Evolutionary conservation across 305 asterid genomes (phyloP).

Genomic region (Salvia sclarea): DNA sequence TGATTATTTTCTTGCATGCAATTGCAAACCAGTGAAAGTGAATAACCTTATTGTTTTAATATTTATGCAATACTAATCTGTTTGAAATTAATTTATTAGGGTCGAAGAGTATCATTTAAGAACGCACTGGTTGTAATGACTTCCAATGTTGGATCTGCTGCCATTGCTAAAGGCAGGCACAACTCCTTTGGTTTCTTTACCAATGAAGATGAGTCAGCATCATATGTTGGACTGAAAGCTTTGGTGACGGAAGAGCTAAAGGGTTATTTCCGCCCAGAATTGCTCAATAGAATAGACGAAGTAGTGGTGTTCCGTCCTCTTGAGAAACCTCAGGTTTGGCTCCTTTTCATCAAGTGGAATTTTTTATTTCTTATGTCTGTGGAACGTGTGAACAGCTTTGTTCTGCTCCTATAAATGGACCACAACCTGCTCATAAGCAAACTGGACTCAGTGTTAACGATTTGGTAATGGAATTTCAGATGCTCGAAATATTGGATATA

Average conservation of each 20-base stretch:
- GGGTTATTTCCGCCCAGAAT: constrained; percentile 89
- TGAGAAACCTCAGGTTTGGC: constrained; percentile 85
- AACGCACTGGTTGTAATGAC: constrained; percentile 90
- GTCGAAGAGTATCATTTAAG: constrained; percentile 95
- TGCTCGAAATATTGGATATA: constrained; percentile 75
- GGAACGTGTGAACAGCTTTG: background rate
- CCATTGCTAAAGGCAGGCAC: constrained; percentile 76
- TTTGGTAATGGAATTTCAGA: constrained; percentile 41
- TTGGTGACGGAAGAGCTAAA: constrained; percentile 88
- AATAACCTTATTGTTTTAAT: constrained; percentile 4
- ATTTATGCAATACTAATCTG: constrained; percentile 3
- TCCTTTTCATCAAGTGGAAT: constrained; percentile 1
- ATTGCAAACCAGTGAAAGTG: background rate
- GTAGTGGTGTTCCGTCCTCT: constrained; percentile 93
- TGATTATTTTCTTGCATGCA: constrained; percentile 10
- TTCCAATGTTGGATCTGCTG: constrained; percentile 89
- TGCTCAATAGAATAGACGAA: constrained; percentile 93
- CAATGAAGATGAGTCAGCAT: constrained; percentile 56
- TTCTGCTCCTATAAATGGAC: constrained; percentile 4
- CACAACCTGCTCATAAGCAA: constrained; percentile 8
- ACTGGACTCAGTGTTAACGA: background rate
- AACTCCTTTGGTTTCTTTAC: constrained; percentile 69
- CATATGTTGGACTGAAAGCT: constrained; percentile 87
- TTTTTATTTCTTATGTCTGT: background rate
- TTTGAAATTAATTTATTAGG: constrained; percentile 47